phyloP scores from a whole-genome alignment of 1,284 basidiomycete genomes.

The Irpex sp. region DNA sequence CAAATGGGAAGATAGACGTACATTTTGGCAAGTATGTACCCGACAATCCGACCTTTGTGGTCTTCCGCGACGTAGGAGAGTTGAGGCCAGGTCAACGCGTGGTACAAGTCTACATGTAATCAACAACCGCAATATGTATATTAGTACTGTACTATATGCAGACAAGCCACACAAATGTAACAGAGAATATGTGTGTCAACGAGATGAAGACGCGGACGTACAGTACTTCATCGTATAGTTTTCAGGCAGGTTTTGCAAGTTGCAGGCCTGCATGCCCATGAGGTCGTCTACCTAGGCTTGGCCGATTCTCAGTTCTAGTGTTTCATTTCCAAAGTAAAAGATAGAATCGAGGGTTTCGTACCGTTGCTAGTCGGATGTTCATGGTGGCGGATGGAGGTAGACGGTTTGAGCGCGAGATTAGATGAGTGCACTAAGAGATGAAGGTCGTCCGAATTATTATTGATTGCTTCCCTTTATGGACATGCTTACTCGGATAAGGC shows the following conservation, averaged over 20 bases:
- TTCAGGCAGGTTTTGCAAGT: slow-evolving; percentile 84
- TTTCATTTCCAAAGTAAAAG: neutral
- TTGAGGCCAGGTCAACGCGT: slow-evolving; percentile 81
- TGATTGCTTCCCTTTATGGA: no score
- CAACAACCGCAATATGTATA: neutral
- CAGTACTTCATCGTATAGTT: slow-evolving; percentile 89
- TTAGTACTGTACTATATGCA: no score
- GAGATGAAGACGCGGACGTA: slow-evolving; percentile 35
- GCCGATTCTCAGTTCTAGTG: slow-evolving; percentile 5
- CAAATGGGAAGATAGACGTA: slow-evolving; percentile 30
- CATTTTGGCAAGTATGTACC: slow-evolving; percentile 96
- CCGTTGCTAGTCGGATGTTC: slow-evolving; percentile 57
- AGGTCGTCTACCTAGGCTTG: slow-evolving; percentile 59
- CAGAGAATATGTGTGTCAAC: neutral
- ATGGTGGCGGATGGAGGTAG: slow-evolving; percentile 27
- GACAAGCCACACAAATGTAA: no score
- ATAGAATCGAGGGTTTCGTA: slow-evolving; percentile 26
- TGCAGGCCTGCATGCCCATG: slow-evolving; percentile 90
- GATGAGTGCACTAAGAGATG: neutral
- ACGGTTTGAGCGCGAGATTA: neutral
- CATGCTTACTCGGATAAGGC: no score
- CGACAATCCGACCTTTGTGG: slow-evolving; percentile 84
- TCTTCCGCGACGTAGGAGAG: slow-evolving; percentile 95
- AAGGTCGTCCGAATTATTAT: no score
- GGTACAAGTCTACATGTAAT: neutral